Evolutionary conservation across 2,329 filamentous ascomycete species (phyloP).

Genomic region (Fusarium napiforme): DNA sequence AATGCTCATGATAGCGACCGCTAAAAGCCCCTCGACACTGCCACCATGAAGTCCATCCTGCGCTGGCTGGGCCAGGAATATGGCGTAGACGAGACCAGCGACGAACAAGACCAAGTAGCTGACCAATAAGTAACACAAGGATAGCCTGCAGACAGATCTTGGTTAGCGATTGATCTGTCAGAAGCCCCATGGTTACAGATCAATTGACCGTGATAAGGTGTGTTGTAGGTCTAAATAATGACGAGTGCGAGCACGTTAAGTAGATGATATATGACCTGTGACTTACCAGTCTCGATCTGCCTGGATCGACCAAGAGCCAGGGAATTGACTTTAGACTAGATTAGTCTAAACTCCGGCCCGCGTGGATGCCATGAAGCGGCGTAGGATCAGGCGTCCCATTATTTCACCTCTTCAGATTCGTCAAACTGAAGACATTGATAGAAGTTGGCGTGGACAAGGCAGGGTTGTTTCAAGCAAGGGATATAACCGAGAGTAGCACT

Average conservation of each 20-base stretch:
- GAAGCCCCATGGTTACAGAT: conserved; percentile 22
- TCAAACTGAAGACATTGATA: not conserved
- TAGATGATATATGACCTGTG: conserved; percentile 3
- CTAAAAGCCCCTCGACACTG: conserved; percentile 44
- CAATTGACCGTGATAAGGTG: not conserved
- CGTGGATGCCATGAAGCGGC: not conserved
- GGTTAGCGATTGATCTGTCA: not conserved
- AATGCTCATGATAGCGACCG: conserved; percentile 44
- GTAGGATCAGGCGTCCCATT: not conserved
- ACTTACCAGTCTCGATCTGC: not conserved
- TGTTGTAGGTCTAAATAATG: not conserved
- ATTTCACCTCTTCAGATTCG: not conserved
- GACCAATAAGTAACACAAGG: not conserved
- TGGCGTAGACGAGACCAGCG: conserved; percentile 45
- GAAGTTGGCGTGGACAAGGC: not conserved
- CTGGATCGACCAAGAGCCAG: not conserved
- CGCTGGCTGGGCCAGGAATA: conserved; percentile 42
- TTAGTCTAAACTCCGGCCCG: not conserved
- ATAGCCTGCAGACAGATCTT: not conserved
- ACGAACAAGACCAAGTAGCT: conserved; percentile 13
- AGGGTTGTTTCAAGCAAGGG: not conserved
- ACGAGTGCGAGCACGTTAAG: not conserved
- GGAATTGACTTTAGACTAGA: not conserved
- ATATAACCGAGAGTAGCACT: not conserved
- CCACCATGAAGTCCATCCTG: conserved; percentile 47